Evolutionary conservation across 208 protist species (phyloP), one percentile per base, ranked within the genome.

Genomic region (Crithidia expoeki): DNA sequence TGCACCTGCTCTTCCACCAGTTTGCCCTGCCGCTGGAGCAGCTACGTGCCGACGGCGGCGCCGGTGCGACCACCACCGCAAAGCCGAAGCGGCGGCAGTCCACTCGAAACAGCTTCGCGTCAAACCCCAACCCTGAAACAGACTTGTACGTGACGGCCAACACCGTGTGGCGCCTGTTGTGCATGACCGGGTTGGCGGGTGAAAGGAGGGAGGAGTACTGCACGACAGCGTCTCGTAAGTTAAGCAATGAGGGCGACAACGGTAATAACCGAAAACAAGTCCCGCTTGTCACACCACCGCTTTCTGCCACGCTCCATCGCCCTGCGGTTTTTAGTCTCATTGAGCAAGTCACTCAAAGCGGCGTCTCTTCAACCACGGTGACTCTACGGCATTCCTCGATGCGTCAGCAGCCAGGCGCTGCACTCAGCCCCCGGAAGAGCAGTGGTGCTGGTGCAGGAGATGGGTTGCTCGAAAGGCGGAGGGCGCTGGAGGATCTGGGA

Each of bases 131-230:
- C 23, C 4, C 40, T 0, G 64, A 50, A 12, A 61, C 19, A 9
- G 52, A 70, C 14, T 28, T 51, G 25, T 87, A 81, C 68, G 69
- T 90, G 28, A 78, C 79, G 2, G 76, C 76, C 25, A 68, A 86
- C 59, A 84, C 74, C 42, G 80, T 91, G 63, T 95, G 88, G 86
- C 30, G 52, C 6, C 46, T 94, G 27, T 76, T 94, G 40, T 78
- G 80, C 40, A 67, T 86, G 40, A 82, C 82, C 12, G 78, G 84
- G 12, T 64, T 92, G 25, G 84, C 85, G 11, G 88, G 88, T 2
- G 32, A 67, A 9, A 7, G 1, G 14, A 68, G 34, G 49, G 50
- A 56, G 44, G 69, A 64, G 28, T 49, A 60, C 58, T 57, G 55
- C 52, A 68, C 70, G 9, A 16, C 58, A 4, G 44, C 32, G 38